Percentiles rank a stretch among this genome's conserved stretches.
These are phyloP conservation scores for Kodamaea fungicola DNA, from an alignment of 1,139 yeast species.

Conservation along the genomic window DNA sequence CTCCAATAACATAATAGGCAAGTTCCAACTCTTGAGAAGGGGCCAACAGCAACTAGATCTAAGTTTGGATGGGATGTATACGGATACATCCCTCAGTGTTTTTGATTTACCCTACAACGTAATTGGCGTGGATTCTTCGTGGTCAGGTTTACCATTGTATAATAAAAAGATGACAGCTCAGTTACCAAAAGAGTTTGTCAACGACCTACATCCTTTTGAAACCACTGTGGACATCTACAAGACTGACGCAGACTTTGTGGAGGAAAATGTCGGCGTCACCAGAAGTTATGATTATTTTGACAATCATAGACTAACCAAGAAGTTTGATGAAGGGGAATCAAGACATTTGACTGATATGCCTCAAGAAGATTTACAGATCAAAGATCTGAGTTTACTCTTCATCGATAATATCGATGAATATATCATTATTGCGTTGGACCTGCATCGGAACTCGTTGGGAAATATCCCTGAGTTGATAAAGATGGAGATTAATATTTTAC, in stretches of 20 bases:
- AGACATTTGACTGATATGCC: neutral
- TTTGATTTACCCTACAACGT: constrained; percentile 40
- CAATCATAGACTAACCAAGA: neutral
- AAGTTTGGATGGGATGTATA: constrained; percentile 22
- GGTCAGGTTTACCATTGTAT: constrained; percentile 40
- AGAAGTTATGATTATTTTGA: constrained; percentile 17
- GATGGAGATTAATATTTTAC: constrained; percentile 30
- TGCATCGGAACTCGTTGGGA: constrained; percentile 16
- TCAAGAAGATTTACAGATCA: neutral
- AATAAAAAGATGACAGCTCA: constrained; percentile 18
- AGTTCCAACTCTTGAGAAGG: constrained; percentile 35
- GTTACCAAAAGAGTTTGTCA: constrained; percentile 41
- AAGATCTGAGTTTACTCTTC: constrained; percentile 8
- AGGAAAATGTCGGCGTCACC: constrained; percentile 14
- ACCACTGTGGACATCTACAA: constrained; percentile 34
- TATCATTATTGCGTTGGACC: constrained; percentile 22
- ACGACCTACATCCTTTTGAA: constrained; percentile 34
- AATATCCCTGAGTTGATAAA: constrained; percentile 21
- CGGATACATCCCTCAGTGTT: constrained; percentile 28
- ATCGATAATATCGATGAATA: constrained; percentile 29
- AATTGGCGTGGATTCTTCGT: constrained; percentile 41
- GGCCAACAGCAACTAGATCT: constrained; percentile 20
- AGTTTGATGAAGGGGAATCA: neutral
- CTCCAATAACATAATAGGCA: constrained; percentile 35
- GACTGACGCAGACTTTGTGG: constrained; percentile 38